Conservation (phyloP, 2,329 filamentous ascomycete species). For the Aspergillus sclerotialis region DNA sequence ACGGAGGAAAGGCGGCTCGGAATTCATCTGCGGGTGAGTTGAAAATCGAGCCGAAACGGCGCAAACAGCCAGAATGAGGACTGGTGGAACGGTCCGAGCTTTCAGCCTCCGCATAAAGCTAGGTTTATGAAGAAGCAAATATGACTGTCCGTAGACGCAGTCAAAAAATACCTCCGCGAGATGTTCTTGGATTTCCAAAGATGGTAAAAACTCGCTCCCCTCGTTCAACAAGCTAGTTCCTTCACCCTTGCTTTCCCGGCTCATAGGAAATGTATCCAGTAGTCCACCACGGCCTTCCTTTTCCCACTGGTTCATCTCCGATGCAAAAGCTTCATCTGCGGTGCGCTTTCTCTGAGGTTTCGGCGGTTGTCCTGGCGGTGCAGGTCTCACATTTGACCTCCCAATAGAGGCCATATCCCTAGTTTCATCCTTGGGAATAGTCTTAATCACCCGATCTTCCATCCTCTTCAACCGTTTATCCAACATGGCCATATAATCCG, state of each 20-base stretch:
- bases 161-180: slow-evolving; percentile 94
- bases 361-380: slow-evolving; percentile 51
- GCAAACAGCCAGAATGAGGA: slow-evolving; percentile 87
- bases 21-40: slow-evolving; percentile 71
- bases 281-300: slow-evolving; percentile 48
- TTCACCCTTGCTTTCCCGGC: slow-evolving; percentile 55
- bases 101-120: slow-evolving; percentile 85
- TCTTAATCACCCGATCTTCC: slow-evolving; percentile 96
- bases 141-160: slow-evolving; percentile 89
- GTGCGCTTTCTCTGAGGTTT: slow-evolving; percentile 69
- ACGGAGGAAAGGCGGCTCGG: slow-evolving; percentile 71
- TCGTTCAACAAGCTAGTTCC: slow-evolving; percentile 73
- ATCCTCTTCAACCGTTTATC: slow-evolving; percentile 93
- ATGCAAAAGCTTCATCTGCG: slow-evolving; percentile 80
- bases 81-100: slow-evolving; percentile 73
- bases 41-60: slow-evolving; percentile 94
- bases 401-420: slow-evolving; percentile 61
- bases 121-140: slow-evolving; percentile 89
- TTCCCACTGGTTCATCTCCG: slow-evolving; percentile 76
- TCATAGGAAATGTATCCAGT: slow-evolving; percentile 45
- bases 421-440: slow-evolving; percentile 80
- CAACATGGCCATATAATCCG: slow-evolving; percentile 98
- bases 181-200: slow-evolving; percentile 85
- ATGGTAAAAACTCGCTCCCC: slow-evolving; percentile 72
- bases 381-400: slow-evolving; percentile 77